A percentile compares a stretch with the other conserved stretches of the same genome.
Evolutionary conservation across 352 stramenopile species (phyloP).

Genomic region (Phytophthora palmivora): DNA sequence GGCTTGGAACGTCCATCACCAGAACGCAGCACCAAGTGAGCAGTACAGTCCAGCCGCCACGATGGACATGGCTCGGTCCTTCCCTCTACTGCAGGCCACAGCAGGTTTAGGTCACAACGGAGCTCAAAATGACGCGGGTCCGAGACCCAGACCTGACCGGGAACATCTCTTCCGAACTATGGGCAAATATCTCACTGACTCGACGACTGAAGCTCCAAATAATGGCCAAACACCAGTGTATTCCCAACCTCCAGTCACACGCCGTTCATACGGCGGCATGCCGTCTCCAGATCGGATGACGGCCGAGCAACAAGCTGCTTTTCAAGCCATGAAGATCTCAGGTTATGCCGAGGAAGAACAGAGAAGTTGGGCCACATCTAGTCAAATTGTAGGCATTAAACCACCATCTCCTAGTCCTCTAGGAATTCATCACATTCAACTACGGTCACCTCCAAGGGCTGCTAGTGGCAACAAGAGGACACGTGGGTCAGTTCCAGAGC

Average conservation of each 20-base stretch:
- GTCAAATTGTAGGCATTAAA: conserved; percentile 14
- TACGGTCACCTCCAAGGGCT: conserved; percentile 19
- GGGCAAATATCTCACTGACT: conserved; percentile 54
- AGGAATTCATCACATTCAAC: conserved; percentile 24
- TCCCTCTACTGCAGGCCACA: conserved; percentile 47
- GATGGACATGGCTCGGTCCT: conserved; percentile 44
- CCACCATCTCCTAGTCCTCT: conserved; percentile 9
- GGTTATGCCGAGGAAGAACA: conserved; percentile 36
- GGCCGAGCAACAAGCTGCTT: conserved; percentile 41
- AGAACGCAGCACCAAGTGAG: conserved; percentile 25
- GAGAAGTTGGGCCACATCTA: conserved; percentile 16
- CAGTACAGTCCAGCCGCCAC: conserved; percentile 14
- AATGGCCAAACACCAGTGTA: conserved; percentile 22
- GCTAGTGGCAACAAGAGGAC: conserved; percentile 54
- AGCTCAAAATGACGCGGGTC: not conserved
- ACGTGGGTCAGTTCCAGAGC: conserved; percentile 24
- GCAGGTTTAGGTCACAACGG: not conserved
- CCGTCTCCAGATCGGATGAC: conserved; percentile 36
- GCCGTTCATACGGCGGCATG: conserved; percentile 21
- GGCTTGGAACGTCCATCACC: conserved; percentile 58
- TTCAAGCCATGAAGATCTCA: conserved; percentile 48
- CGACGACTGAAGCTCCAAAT: not conserved
- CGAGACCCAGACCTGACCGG: conserved; percentile 15
- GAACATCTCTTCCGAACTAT: conserved; percentile 61
- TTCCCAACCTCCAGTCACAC: conserved; percentile 16